Evolutionary conservation across 78 protist species (phyloP), one percentile per base, ranked within the genome.

Genomic region (Paulinella micropora): DNA sequence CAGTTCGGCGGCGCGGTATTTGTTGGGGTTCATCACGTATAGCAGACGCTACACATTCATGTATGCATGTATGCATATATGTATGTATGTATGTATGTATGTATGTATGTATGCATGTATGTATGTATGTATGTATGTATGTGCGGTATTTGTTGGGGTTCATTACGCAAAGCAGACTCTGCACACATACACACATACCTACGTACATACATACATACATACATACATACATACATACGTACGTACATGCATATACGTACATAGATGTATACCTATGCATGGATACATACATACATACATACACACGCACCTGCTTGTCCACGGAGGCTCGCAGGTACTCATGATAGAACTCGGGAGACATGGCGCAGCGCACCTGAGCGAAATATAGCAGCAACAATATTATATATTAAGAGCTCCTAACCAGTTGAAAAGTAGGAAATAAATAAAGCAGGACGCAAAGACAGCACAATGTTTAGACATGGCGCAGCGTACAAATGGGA

Each of bases 21-120:
- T 97, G 89, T 82, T 95, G 32, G 99, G 99, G 89, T 98, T 98
- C 96, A 97, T 90, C 67, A 89, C 88, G 87, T 86, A 94, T 79
- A 97, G 73, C 73, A 51, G 6, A 51, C 15, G 15, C 15, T 51
- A 51, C 15, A 51, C 15, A 51, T 51, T 23, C 15, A 51, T 51
- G 15, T 51, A 51, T 51, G 15, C 15, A 51, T 51, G 15, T 51
- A 51, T 51, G 15, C 15, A 81, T 34, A 81, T 81, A 81, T 81
- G 28, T 81, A 34, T 81, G 28, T 81, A 81, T 81, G 28, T 34
- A 35, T 37, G 34, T 2, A 81, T 73, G 37, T 15, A 34, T 81
- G 67, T 41, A 35, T 15, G 28, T 81, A 81, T 29, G 28, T 81
- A 81, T 15, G 15, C 15, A 51, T 15, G 15, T 51, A 51, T 51